Evolutionary conservation across 371 early-diverging fungal genomes (phyloP).

Genomic region (Mortierella sp.): DNA sequence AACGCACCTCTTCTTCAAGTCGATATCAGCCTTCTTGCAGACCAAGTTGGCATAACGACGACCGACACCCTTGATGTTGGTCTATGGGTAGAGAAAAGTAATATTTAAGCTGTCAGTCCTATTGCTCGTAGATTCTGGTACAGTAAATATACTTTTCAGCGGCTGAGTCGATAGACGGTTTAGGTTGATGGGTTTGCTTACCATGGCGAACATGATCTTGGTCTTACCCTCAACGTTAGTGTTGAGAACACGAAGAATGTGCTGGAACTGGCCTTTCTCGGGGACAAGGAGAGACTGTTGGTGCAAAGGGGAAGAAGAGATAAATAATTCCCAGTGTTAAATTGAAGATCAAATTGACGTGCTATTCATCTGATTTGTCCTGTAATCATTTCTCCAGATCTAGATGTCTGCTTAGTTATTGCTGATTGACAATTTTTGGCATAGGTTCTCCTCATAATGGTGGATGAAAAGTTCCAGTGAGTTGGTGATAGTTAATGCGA

Average conservation of each 20-base stretch:
- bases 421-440: neutral
- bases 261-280: slow-evolving; percentile 94
- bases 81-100: slow-evolving; percentile 52
- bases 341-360: neutral
- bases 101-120: too few species aligned
- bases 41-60: slow-evolving; percentile 98
- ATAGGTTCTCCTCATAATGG: neutral
- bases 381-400: neutral
- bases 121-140: too few species aligned
- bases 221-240: slow-evolving; percentile 99
- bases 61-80: slow-evolving; percentile 99
- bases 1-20: slow-evolving; percentile 89
- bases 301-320: slow-evolving; percentile 4
- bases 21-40: slow-evolving; percentile 98
- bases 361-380: neutral
- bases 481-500: neutral
- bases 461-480: neutral
- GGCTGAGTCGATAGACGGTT: too few species aligned
- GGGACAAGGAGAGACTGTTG: slow-evolving; percentile 90
- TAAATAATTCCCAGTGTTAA: neutral
- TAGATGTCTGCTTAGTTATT: neutral
- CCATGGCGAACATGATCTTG: slow-evolving; percentile 95
- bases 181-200: slow-evolving; percentile 25
- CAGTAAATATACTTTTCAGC: too few species aligned
- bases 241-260: slow-evolving; percentile 99